phyloP scores from a whole-genome alignment of 2,329 filamentous ascomycete genomes.

The Penicillium nordicum region DNA sequence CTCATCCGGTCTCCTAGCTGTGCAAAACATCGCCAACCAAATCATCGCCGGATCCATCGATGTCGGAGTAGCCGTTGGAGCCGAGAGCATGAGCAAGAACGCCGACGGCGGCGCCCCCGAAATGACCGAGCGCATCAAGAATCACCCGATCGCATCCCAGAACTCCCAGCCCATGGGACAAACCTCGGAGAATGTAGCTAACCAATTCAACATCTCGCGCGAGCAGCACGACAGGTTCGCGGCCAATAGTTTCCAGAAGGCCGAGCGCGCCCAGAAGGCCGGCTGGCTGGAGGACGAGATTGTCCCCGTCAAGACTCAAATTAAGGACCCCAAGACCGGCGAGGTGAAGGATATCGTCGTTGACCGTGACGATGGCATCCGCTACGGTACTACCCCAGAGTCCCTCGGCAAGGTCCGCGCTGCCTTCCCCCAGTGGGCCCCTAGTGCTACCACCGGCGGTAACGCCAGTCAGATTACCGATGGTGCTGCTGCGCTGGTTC shows the following conservation, averaged over 20 bases:
- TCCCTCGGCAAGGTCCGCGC: slow-evolving; percentile 78
- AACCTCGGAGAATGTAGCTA: slow-evolving; percentile 87
- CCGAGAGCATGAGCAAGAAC: slow-evolving; percentile 87
- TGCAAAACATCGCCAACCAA: slow-evolving; percentile 87
- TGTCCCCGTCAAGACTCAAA: slow-evolving; percentile 73
- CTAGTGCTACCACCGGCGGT: slow-evolving; percentile 84
- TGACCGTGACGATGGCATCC: slow-evolving; percentile 76
- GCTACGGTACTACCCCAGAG: slow-evolving; percentile 77
- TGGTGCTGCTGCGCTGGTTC: slow-evolving; percentile 81
- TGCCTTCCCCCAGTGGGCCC: slow-evolving; percentile 71
- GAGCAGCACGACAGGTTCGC: slow-evolving; percentile 77
- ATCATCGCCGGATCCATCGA: slow-evolving; percentile 89
- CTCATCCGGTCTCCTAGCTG: slow-evolving; percentile 82
- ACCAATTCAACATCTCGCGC: slow-evolving; percentile 68
- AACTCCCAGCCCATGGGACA: slow-evolving; percentile 94
- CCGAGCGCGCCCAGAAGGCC: slow-evolving; percentile 71
- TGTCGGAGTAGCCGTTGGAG: slow-evolving; percentile 81
- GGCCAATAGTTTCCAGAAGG: slow-evolving; percentile 80
- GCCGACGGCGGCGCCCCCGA: slow-evolving; percentile 79
- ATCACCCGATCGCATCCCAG: slow-evolving; percentile 73
- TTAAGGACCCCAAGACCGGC: slow-evolving; percentile 81
- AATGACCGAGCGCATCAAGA: slow-evolving; percentile 76
- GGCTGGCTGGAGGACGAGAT: slow-evolving; percentile 89
- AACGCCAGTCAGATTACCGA: slow-evolving; percentile 92
- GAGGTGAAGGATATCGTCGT: slow-evolving; percentile 77